Percentiles rank a stretch among this genome's conserved stretches.
These are phyloP conservation scores for Vanrija humicola DNA, from an alignment of 1,284 basidiomycete species.

Conservation along the genomic window DNA sequence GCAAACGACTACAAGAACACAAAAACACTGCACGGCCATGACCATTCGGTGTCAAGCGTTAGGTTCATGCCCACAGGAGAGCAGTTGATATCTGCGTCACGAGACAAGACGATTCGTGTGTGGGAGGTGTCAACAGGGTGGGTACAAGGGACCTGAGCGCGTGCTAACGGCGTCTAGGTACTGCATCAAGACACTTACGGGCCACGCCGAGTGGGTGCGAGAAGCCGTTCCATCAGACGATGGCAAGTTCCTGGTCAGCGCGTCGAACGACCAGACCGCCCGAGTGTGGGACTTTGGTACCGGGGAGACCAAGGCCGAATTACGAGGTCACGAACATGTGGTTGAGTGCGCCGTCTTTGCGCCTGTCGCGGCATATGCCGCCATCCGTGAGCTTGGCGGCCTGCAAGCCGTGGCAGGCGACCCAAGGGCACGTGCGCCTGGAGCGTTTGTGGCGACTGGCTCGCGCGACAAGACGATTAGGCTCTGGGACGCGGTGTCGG, in stretches of 20 bases:
- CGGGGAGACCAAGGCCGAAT: constrained; percentile 73
- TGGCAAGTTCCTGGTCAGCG: constrained; percentile 68
- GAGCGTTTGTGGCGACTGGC: constrained; percentile 70
- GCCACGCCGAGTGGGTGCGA: constrained; percentile 69
- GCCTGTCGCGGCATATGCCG: constrained; percentile 65
- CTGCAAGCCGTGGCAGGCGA: constrained; percentile 55
- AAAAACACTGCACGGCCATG: constrained; percentile 82
- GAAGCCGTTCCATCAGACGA: constrained; percentile 68
- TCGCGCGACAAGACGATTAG: constrained; percentile 83
- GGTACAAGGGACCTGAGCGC: constrained; percentile 30
- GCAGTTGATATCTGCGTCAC: constrained; percentile 74
- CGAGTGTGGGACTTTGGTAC: constrained; percentile 72
- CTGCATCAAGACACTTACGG: constrained; percentile 59
- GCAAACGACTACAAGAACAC: constrained; percentile 83
- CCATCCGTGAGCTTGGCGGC: constrained; percentile 72
- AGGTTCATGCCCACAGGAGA: constrained; percentile 80
- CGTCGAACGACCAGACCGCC: constrained; percentile 84
- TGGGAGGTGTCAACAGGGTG: constrained; percentile 82
- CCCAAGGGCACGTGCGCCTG: constrained; percentile 48
- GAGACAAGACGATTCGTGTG: constrained; percentile 78
- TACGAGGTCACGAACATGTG: constrained; percentile 83
- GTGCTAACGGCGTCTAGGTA: constrained; percentile 47
- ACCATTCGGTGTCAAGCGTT: constrained; percentile 81
- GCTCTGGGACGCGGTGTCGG: constrained; percentile 76
- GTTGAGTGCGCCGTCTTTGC: constrained; percentile 81